A percentile compares a stretch with the other conserved stretches of the same genome.
phyloP scores from a whole-genome alignment of 2,329 filamentous ascomycete genomes.

The Diplodia intermedia region DNA sequence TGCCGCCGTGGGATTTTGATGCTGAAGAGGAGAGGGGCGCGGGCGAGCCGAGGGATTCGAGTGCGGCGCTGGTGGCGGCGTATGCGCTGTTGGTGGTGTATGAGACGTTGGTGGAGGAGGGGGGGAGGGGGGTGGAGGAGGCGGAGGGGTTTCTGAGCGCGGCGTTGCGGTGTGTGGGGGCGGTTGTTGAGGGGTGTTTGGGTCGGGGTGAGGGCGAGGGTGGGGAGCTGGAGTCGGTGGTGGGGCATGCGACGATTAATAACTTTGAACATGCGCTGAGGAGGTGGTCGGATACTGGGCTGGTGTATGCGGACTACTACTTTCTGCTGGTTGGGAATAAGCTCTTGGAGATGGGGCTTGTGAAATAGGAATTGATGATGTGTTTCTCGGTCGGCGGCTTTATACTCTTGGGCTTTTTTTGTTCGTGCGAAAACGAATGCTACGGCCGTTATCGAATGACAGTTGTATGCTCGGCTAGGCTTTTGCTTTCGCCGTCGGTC shows the following conservation, averaged over 20 bases:
- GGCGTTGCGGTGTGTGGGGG: neutral
- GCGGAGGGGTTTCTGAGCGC: conserved; percentile 27
- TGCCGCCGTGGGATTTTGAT: conserved; percentile 59
- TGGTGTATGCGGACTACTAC: conserved; percentile 58
- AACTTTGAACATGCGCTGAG: conserved; percentile 52
- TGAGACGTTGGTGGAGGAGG: conserved; percentile 38
- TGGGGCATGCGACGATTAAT: conserved; percentile 54
- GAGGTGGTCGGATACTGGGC: conserved; percentile 52
- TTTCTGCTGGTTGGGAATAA: conserved; percentile 54
- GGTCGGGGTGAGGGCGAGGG: neutral
- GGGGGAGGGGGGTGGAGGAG: conserved; percentile 40
- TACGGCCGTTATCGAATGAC: too few species aligned
- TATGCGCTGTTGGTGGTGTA: conserved; percentile 52
- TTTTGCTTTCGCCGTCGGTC: too few species aligned
- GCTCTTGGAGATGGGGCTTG: conserved; percentile 43
- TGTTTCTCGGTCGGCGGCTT: neutral
- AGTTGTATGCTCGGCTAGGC: too few species aligned
- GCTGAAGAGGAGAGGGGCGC: conserved; percentile 45
- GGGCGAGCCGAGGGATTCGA: conserved; percentile 49
- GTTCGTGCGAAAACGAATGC: too few species aligned
- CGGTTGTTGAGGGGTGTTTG: neutral
- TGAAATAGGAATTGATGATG: neutral
- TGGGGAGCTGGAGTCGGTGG: conserved; percentile 49
- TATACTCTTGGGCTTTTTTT: too few species aligned
- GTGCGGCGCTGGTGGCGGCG: conserved; percentile 49